phyloP scores from a whole-genome alignment of 2,329 filamentous ascomycete genomes.

The Amylocarpus encephaloides region DNA sequence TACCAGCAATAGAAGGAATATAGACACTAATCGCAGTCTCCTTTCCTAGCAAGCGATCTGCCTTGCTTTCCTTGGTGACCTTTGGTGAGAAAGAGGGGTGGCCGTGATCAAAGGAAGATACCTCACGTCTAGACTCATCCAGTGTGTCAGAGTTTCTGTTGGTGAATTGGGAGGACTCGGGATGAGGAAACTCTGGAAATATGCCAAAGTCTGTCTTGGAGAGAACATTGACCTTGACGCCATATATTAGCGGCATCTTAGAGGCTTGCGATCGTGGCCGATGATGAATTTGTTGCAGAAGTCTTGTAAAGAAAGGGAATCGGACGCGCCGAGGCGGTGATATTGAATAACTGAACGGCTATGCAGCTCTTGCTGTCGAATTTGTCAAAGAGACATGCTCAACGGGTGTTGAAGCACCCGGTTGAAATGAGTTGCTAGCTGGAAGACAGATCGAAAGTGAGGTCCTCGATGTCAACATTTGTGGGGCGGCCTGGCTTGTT shows the following conservation, averaged over 20 bases:
- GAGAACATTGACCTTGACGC: constrained; percentile 25
- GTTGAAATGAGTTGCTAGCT: no score
- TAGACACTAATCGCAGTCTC: constrained; percentile 47
- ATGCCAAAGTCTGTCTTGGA: constrained; percentile 27
- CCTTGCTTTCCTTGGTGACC: constrained; percentile 16
- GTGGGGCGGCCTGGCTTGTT: no score
- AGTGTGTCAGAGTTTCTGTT: constrained; percentile 5
- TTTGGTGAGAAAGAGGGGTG: not conserved
- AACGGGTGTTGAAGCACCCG: no score
- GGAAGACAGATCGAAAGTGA: no score
- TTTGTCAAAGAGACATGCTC: no score
- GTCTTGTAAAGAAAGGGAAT: no score
- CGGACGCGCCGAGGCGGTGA: no score
- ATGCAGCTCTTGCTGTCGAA: no score
- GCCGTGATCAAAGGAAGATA: no score
- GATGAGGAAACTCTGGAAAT: constrained; percentile 50
- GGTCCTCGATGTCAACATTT: no score
- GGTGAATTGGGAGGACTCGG: constrained; percentile 41
- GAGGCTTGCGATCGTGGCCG: not conserved
- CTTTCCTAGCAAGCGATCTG: constrained; percentile 29
- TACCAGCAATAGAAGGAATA: constrained; percentile 49
- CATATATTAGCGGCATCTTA: constrained; percentile 27
- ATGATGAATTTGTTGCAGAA: not conserved
- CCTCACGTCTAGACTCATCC: not conserved
- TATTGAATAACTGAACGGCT: no score